Conservation (phyloP, 768 basidiomycete species). For the Suillus lakei region DNA sequence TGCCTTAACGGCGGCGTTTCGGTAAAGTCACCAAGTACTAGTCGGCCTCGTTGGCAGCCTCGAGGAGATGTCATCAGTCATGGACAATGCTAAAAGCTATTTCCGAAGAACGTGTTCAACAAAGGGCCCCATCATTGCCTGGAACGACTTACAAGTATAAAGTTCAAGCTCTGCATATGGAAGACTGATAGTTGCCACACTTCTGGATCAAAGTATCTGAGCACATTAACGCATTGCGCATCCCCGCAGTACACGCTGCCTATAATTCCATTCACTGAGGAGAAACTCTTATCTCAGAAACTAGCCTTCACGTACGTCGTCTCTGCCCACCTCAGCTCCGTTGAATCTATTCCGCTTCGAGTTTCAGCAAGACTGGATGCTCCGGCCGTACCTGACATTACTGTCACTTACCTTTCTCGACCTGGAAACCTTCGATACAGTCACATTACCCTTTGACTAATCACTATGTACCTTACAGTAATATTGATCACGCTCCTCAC, state of each 20-base stretch:
- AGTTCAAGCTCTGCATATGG: neutral
- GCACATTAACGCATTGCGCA: conserved; percentile 67
- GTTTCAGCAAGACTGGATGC: conserved; percentile 88
- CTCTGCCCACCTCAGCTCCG: conserved; percentile 88
- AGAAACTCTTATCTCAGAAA: conserved; percentile 60
- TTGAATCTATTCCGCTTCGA: conserved; percentile 91
- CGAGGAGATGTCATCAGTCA: conserved; percentile 66
- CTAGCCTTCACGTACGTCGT: conserved; percentile 87
- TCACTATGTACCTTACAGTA: neutral
- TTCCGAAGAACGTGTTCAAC: conserved; percentile 14
- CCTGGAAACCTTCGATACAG: conserved; percentile 22
- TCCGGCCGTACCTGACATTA: conserved; percentile 90
- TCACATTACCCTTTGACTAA: neutral
- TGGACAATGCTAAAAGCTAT: conserved; percentile 85
- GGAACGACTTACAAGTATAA: neutral
- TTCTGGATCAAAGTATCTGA: conserved; percentile 68
- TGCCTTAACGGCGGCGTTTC: conserved; percentile 87
- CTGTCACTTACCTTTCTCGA: conserved; percentile 78
- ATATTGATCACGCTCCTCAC: neutral
- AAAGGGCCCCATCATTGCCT: too few relatives aligned
- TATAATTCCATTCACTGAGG: conserved; percentile 81
- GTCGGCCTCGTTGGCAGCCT: conserved; percentile 77
- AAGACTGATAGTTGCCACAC: conserved; percentile 13
- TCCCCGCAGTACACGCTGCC: conserved; percentile 71
- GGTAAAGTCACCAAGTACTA: conserved; percentile 75